phyloP scores from a whole-genome alignment of 1,284 basidiomycete species.

The Golubevia sp. region DNA sequence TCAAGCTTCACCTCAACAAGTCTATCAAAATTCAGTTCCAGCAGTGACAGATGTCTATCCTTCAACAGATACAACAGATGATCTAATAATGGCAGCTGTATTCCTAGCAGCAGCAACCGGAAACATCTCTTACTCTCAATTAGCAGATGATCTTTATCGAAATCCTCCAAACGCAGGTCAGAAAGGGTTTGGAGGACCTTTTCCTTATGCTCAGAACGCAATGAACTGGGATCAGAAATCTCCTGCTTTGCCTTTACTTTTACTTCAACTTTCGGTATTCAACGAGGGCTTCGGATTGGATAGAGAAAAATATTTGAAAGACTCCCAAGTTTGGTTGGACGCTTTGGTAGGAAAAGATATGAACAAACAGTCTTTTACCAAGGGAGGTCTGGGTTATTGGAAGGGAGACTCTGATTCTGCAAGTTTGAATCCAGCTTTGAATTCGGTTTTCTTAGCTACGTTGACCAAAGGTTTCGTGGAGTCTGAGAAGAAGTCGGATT shows the following conservation, averaged over 20 bases:
- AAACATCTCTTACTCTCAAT: constrained; percentile 22
- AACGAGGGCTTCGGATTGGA: constrained; percentile 22
- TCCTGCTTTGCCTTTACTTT: constrained; percentile 26
- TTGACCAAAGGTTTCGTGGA: constrained; percentile 20
- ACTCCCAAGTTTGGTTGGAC: constrained; percentile 39
- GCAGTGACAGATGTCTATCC: constrained; percentile 30
- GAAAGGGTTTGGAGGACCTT: constrained; percentile 1
- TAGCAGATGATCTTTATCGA: constrained; percentile 23
- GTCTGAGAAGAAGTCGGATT: constrained; percentile 19
- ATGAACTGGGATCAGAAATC: constrained; percentile 47
- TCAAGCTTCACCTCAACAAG: constrained; percentile 31
- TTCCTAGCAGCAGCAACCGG: constrained; percentile 34
- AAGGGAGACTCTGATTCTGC: constrained; percentile 24
- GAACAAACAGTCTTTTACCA: constrained; percentile 21
- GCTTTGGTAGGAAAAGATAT: constrained; percentile 20
- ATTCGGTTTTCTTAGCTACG: constrained; percentile 33
- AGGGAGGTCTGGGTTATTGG: constrained; percentile 35
- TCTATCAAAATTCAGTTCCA: constrained; percentile 22
- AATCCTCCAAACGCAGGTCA: constrained; percentile 13
- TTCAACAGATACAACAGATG: constrained; percentile 37
- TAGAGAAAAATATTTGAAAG: constrained; percentile 25
- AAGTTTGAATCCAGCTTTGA: constrained; percentile 41
- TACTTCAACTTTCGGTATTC: constrained; percentile 24
- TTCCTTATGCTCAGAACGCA: constrained; percentile 18
- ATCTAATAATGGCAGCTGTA: constrained; percentile 30